phyloP scores from a whole-genome alignment of 805 yeast genomes.

The Lipomyces starkeyi region DNA sequence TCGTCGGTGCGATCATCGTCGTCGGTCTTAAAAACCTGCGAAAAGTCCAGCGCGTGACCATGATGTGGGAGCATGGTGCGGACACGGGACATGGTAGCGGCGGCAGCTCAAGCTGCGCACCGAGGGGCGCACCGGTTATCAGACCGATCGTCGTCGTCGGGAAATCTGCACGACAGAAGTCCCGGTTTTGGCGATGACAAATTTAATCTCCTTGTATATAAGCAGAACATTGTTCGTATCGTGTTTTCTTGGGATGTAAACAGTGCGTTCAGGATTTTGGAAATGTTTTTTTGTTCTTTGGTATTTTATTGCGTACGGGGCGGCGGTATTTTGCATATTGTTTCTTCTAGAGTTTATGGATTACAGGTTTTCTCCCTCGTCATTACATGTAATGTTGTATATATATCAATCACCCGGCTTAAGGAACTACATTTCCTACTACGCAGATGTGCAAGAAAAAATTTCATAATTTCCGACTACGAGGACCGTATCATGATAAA shows the following conservation, averaged over 20 bases:
- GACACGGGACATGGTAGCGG: not conserved
- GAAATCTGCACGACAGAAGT: not conserved
- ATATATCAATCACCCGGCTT: not conserved
- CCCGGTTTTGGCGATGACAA: conserved; percentile 5
- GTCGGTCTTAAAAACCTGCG: conserved; percentile 63
- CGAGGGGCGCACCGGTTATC: not conserved
- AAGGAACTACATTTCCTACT: not conserved
- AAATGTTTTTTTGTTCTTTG: not conserved
- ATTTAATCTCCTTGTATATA: not conserved
- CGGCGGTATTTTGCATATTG: not conserved
- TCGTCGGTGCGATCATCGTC: conserved; percentile 55
- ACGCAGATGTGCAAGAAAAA: not conserved
- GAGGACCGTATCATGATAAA: not conserved
- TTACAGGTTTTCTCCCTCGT: not conserved
- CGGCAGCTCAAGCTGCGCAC: not conserved
- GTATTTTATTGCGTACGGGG: not conserved
- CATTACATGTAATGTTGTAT: not conserved
- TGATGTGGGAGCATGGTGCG: conserved; percentile 53
- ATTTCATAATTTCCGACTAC: not conserved
- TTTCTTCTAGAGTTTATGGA: not conserved
- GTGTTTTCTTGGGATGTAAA: not conserved
- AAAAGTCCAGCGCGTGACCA: conserved; percentile 73
- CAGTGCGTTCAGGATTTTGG: not conserved
- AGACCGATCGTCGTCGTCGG: conserved; percentile 11
- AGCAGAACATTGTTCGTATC: not conserved